Evolutionary conservation across 1,139 yeast genomes (phyloP).

Genomic region (Nematodospora anomalae): DNA sequence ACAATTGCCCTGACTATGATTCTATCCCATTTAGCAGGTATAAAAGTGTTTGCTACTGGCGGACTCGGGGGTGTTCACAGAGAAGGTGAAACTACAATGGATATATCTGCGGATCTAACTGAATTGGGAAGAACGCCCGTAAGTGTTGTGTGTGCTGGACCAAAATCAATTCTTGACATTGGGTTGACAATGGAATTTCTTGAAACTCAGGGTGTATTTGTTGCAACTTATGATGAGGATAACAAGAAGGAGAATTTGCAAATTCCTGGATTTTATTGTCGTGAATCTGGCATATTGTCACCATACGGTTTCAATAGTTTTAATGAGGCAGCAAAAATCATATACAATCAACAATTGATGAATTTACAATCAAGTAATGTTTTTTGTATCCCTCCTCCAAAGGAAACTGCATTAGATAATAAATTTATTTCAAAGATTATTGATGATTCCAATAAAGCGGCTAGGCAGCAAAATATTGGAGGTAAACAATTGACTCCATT

Average conservation of each 20-base stretch:
- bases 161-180: constrained; percentile 82
- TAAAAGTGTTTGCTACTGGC: constrained; percentile 87
- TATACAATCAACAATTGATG: constrained; percentile 53
- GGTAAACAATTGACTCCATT: constrained; percentile 87
- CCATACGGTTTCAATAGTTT: constrained; percentile 62
- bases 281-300: constrained; percentile 72
- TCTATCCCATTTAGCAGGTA: constrained; percentile 71
- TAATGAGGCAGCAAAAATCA: constrained; percentile 60
- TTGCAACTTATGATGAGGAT: constrained; percentile 48
- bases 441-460: constrained; percentile 56
- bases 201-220: constrained; percentile 82
- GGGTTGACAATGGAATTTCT: constrained; percentile 79
- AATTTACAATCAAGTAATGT: constrained; percentile 65
- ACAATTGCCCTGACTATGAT: constrained; percentile 92
- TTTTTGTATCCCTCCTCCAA: constrained; percentile 83
- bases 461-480: constrained; percentile 48
- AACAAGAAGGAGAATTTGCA: constrained; percentile 26
- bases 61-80: constrained; percentile 93
- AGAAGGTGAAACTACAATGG: constrained; percentile 74
- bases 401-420: constrained; percentile 56
- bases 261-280: constrained; percentile 82
- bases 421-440: constrained; percentile 56
- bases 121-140: constrained; percentile 83
- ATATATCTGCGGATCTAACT: constrained; percentile 83
- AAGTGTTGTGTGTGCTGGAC: constrained; percentile 89